Base-by-base conservation (phyloP, 768 basidiomycete species). In the Tulasnella calospora region DNA sequence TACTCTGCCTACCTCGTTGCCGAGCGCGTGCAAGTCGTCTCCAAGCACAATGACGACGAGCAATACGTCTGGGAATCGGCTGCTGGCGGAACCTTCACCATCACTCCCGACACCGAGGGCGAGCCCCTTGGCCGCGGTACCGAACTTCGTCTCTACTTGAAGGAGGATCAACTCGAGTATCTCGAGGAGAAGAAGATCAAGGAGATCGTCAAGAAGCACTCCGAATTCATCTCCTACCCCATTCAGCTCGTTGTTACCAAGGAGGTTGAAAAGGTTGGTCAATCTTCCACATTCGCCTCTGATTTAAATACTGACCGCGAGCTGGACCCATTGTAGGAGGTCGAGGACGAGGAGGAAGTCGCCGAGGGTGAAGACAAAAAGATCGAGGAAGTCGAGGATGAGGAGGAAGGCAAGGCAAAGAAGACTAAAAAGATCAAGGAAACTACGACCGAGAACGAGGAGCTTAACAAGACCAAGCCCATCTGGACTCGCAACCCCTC, bases 41-140 rank as follows among this genome's bases (percentile, higher is more conserved):
- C 96, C 81, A 99, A 99, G 88, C 96, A 99, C 90, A 99, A 99
- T 83, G 97, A 99, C 83, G 97, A 99, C 85, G 98, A 99, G 87
- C 97, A 99, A 86, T 99, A 99, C 88, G 96, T 99, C 86, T 99
- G 97, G 98, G 97, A 99, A 89, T 99, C 97, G n/a, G 93, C 98
- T 80, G 97, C 97, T 41, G 98, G 97, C 84, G 98, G 97, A 78
- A 99, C 97, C 74, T 99, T 99, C 89, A 99, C 98, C 83, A 98
- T 99, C 87, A 98, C 96, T 72, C 92, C 87, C 79, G 97, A 99
- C 85, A 94, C 91, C 80, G 86, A 92, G 84, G 96, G 96, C 88
- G 91, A 92, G 33, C 89, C 94, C 81, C 89, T 99, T 78, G 94
- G 94, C 78, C 96, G 98, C 84, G 97, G 98, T 86, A 92, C 93